phyloP scores from a whole-genome alignment of 441 rosid genomes.

The Cnidoscolus chayamansa region DNA sequence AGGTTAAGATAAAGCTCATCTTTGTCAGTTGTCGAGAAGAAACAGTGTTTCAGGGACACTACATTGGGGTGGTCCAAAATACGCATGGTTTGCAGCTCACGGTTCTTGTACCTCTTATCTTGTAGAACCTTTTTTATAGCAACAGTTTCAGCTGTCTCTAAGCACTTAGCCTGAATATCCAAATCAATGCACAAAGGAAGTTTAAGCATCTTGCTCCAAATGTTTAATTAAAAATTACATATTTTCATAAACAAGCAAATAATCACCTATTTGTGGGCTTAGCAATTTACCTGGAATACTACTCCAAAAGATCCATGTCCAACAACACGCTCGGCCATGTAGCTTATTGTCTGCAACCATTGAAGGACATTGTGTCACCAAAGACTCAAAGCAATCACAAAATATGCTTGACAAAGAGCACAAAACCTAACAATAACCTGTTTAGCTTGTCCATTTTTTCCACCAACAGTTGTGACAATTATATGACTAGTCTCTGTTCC shows the following conservation, averaged over 20 bases:
- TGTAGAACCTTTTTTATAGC: slow-evolving; percentile 78
- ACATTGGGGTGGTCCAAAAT: slow-evolving; percentile 69
- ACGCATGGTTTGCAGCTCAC: slow-evolving; percentile 76
- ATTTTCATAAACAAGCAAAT: slow-evolving; percentile 4
- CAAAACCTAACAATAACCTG: slow-evolving; percentile 38
- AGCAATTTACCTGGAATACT: slow-evolving; percentile 53
- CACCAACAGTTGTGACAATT: slow-evolving; percentile 67
- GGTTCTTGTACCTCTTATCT: slow-evolving; percentile 72
- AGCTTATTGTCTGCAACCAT: slow-evolving; percentile 59
- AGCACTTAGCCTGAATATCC: slow-evolving; percentile 54
- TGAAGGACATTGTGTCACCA: slow-evolving; percentile 7
- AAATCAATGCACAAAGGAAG: slow-evolving; percentile 10
- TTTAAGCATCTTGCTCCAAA: neutral
- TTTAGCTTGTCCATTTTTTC: slow-evolving; percentile 65
- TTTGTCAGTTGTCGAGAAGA: slow-evolving; percentile 69
- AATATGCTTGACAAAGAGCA: neutral
- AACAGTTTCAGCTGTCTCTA: slow-evolving; percentile 66
- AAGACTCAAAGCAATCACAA: neutral
- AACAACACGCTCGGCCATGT: slow-evolving; percentile 76
- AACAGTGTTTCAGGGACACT: slow-evolving; percentile 78
- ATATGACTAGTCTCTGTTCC: slow-evolving; percentile 69
- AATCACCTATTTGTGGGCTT: neutral
- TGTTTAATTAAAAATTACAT: neutral
- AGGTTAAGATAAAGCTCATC: slow-evolving; percentile 69
- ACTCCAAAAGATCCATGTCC: slow-evolving; percentile 76